Evolutionary conservation across 2,329 filamentous ascomycete genomes (phyloP).

Genomic region (Capronia coronata): DNA sequence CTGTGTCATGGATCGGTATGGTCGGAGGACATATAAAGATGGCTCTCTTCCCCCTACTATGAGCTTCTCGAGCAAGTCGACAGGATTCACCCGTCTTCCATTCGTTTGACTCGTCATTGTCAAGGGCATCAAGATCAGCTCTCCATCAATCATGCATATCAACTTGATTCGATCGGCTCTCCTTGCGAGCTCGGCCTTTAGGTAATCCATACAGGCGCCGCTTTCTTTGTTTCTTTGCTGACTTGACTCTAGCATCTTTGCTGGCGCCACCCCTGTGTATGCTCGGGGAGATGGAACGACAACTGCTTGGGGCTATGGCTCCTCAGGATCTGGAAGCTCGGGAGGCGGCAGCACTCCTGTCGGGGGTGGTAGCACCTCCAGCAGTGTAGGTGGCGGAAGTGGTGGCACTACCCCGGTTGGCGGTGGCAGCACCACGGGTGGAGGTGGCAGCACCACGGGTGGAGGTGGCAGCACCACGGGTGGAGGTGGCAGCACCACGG

Average conservation of each 20-base stretch:
- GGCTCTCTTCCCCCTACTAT: background rate
- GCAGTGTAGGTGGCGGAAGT: background rate
- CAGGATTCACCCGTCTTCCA: conserved; percentile 1
- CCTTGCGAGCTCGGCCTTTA: background rate
- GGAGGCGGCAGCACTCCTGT: background rate
- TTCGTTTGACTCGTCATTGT: background rate
- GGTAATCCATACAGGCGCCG: background rate
- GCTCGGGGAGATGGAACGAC: conserved; percentile 1
- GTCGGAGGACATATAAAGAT: background rate
- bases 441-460: background rate
- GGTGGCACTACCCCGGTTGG: background rate
- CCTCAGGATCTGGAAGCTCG: background rate
- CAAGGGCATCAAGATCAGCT: background rate
- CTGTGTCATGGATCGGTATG: background rate
- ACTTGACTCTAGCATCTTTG: background rate
- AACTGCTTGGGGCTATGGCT: background rate
- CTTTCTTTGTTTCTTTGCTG: background rate
- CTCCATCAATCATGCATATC: conserved; percentile 1
- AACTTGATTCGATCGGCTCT: background rate
- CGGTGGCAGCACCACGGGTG: background rate
- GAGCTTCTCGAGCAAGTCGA: background rate
- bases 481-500: background rate
- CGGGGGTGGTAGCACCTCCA: background rate
- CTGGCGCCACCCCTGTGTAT: background rate
- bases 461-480: background rate